Conservation (phyloP, 352 stramenopile genomes). For the Phytophthora niederhauseri region DNA sequence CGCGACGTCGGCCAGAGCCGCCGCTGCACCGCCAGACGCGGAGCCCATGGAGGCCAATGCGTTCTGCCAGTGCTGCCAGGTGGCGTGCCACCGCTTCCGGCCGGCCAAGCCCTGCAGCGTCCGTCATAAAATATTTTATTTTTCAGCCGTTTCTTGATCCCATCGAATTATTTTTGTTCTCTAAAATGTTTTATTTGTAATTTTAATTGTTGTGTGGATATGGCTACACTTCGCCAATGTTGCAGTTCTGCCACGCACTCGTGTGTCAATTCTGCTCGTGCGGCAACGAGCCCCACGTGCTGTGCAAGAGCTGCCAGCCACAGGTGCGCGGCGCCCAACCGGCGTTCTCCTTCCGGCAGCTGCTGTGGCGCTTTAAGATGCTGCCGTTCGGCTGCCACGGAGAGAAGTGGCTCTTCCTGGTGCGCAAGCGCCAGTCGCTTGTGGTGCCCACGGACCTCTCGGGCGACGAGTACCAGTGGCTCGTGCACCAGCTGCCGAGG, state of each 20-base stretch:
- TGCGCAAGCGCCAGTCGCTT: conserved; percentile 41
- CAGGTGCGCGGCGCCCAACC: conserved; percentile 44
- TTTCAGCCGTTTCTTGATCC: conserved; percentile 14
- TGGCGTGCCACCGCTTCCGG: conserved; percentile 50
- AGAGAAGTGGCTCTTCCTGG: conserved; percentile 58
- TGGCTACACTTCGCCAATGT: neutral
- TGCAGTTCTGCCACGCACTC: conserved; percentile 42
- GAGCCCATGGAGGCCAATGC: neutral
- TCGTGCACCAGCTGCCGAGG: conserved; percentile 35
- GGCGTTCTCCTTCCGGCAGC: conserved; percentile 48
- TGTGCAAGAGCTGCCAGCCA: conserved; percentile 53
- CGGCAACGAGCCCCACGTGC: conserved; percentile 29
- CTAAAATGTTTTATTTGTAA: conserved; percentile 16
- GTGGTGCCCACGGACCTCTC: conserved; percentile 38
- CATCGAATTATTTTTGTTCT: conserved; percentile 10
- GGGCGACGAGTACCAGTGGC: conserved; percentile 42
- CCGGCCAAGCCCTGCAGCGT: conserved; percentile 47
- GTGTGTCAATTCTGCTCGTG: conserved; percentile 58
- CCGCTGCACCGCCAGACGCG: conserved; percentile 2
- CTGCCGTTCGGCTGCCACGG: conserved; percentile 50
- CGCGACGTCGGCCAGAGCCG: conserved; percentile 2
- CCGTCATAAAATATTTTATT: conserved; percentile 15
- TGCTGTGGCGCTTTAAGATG: conserved; percentile 57
- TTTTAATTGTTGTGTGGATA: conserved; percentile 4
- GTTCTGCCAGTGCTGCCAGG: conserved; percentile 53